Evolutionary conservation across 371 early-diverging fungal genomes (phyloP).

Genomic region (Basidiobolus heterosporus): DNA sequence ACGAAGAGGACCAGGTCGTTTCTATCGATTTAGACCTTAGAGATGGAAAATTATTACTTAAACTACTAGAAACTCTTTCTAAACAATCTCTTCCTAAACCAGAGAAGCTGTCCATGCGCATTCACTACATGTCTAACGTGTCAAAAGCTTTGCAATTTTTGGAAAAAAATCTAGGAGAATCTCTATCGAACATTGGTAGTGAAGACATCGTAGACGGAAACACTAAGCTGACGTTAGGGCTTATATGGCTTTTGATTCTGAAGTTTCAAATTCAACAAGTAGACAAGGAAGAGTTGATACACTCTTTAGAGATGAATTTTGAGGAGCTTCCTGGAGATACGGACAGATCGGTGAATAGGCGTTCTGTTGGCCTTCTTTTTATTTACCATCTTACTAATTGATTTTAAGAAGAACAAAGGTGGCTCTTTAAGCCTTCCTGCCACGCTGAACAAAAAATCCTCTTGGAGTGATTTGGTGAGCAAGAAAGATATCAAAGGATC

Average conservation of each 20-base stretch:
- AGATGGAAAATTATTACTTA: conserved; percentile 41
- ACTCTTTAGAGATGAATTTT: no score
- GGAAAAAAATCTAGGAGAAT: conserved; percentile 33
- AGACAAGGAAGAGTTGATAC: conserved; percentile 13
- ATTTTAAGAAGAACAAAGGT: conserved; percentile 10
- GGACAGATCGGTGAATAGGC: no score
- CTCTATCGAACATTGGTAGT: conserved; percentile 56
- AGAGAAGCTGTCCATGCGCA: conserved; percentile 46
- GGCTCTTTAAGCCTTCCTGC: conserved; percentile 4
- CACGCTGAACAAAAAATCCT: neutral
- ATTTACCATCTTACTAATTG: neutral
- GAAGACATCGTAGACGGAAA: conserved; percentile 78
- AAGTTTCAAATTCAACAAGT: conserved; percentile 44
- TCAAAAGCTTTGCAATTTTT: conserved; percentile 51
- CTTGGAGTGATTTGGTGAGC: conserved; percentile 4
- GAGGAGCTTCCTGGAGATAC: no score
- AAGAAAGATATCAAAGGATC: conserved; percentile 24
- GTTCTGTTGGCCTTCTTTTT: neutral
- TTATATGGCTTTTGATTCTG: conserved; percentile 65
- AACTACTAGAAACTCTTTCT: conserved; percentile 36
- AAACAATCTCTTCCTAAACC: conserved; percentile 30
- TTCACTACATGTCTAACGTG: conserved; percentile 68
- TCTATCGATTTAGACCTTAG: conserved; percentile 36
- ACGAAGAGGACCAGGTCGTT: neutral
- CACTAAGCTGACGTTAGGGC: conserved; percentile 67